Conservation (phyloP, 441 rosid species). For the Isatis lusitanica region DNA sequence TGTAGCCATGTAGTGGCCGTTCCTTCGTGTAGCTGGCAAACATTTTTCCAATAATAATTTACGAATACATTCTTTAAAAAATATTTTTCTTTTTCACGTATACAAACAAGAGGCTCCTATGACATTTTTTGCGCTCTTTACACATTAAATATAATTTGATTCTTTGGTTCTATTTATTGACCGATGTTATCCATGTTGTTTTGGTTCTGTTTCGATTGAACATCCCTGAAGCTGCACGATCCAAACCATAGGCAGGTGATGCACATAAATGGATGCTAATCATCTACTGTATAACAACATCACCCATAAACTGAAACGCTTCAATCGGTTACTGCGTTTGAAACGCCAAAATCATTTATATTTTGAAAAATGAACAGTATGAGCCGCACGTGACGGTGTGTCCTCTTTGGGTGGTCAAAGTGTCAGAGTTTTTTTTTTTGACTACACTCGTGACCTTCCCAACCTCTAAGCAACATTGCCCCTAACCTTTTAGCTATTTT, state of each 20-base stretch:
- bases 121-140: too few relatives aligned
- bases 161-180: neutral
- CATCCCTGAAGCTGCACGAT: neutral
- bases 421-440: constrained; percentile 11
- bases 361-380: constrained; percentile 5
- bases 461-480: constrained; percentile 14
- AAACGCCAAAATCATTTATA: neutral
- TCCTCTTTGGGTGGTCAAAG: constrained; percentile 14
- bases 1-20: too few relatives aligned
- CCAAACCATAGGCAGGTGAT: neutral
- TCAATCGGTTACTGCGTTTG: constrained; percentile 1
- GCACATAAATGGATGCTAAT: neutral
- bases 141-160: too few relatives aligned
- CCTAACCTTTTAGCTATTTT: constrained; percentile 27
- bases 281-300: neutral
- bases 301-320: neutral
- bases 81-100: too few relatives aligned
- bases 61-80: too few relatives aligned
- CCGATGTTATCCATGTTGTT: neutral
- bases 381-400: constrained; percentile 29
- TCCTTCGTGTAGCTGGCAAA: too few relatives aligned
- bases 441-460: constrained; percentile 13
- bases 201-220: neutral
- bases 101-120: too few relatives aligned
- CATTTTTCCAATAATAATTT: too few relatives aligned